phyloP scores from a whole-genome alignment of 208 protist genomes.

The Crithidia fasciculata region DNA sequence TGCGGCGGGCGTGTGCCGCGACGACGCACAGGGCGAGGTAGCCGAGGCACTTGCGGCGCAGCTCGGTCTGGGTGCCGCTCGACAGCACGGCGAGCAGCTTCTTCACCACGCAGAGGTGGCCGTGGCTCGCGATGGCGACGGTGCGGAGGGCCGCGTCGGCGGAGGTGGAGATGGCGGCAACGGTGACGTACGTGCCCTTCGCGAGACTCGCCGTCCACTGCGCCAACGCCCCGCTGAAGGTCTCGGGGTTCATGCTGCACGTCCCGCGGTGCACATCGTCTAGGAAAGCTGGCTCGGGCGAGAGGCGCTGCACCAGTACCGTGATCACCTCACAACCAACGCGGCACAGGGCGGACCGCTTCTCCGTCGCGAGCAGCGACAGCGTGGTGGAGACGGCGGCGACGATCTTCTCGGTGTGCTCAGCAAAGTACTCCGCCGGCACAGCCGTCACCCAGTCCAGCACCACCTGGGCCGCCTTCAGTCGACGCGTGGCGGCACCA shows the following conservation, averaged over 20 bases:
- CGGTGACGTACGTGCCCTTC: constrained; percentile 81
- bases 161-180: constrained; percentile 73
- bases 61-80: constrained; percentile 72
- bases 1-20: constrained; percentile 26
- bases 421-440: constrained; percentile 33
- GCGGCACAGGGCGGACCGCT: constrained; percentile 82
- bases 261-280: constrained; percentile 29
- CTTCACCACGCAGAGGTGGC: constrained; percentile 46
- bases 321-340: constrained; percentile 63
- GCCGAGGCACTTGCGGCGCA: constrained; percentile 77
- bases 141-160: constrained; percentile 70
- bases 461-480: constrained; percentile 59
- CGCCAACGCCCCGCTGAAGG: constrained; percentile 34
- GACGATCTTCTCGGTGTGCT: constrained; percentile 29
- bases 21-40: constrained; percentile 78
- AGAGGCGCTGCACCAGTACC: constrained; percentile 46
- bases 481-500: constrained; percentile 35
- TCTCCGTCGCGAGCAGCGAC: constrained; percentile 57
- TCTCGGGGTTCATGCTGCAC: constrained; percentile 23
- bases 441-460: constrained; percentile 60
- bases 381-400: constrained; percentile 38
- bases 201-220: constrained; percentile 62
- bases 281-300: constrained; percentile 36
- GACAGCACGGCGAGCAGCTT: constrained; percentile 53
- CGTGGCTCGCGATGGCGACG: constrained; percentile 63